Evolutionary conservation across 441 rosid species (phyloP).

Genomic region (California macrophylla): DNA sequence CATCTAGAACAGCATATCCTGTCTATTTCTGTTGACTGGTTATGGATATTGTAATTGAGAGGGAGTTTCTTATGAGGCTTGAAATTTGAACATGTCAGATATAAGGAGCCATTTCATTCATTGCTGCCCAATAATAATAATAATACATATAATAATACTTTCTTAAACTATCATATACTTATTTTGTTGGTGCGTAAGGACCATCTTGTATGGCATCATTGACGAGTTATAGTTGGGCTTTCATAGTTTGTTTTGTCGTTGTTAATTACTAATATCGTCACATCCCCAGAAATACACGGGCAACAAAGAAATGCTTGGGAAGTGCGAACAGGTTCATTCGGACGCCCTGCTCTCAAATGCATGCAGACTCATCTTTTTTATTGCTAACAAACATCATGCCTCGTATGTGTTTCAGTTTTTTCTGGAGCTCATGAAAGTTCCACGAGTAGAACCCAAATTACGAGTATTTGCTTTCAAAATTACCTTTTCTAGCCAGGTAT

Average conservation of each 20-base stretch:
- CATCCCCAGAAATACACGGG: constrained; percentile 73
- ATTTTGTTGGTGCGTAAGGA: background rate
- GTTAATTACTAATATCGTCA: constrained; percentile 19
- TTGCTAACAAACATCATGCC: constrained; percentile 19
- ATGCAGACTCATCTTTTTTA: constrained; percentile 13
- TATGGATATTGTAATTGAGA: too few relatives aligned
- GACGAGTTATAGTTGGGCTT: background rate
- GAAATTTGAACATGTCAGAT: too few relatives aligned
- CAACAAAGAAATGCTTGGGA: constrained; percentile 82
- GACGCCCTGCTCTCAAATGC: constrained; percentile 19
- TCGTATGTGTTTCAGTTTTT: constrained; percentile 56
- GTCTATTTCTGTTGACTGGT: too few relatives aligned
- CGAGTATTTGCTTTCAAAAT: constrained; percentile 89
- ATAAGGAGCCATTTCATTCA: too few relatives aligned
- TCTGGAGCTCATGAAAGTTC: constrained; percentile 87
- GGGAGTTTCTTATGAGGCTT: too few relatives aligned
- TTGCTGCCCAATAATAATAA: too few relatives aligned
- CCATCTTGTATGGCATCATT: background rate
- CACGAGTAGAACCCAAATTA: constrained; percentile 87
- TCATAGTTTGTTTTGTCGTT: background rate
- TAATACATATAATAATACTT: too few relatives aligned
- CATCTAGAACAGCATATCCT: too few relatives aligned
- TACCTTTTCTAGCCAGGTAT: constrained; percentile 82
- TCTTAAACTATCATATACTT: too few relatives aligned
- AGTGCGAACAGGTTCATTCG: constrained; percentile 77